A percentile compares a stretch with the other conserved stretches of the same genome.
Evolutionary conservation across 306 rosid genomes (phyloP).

Genomic region (Quercus dentata): DNA sequence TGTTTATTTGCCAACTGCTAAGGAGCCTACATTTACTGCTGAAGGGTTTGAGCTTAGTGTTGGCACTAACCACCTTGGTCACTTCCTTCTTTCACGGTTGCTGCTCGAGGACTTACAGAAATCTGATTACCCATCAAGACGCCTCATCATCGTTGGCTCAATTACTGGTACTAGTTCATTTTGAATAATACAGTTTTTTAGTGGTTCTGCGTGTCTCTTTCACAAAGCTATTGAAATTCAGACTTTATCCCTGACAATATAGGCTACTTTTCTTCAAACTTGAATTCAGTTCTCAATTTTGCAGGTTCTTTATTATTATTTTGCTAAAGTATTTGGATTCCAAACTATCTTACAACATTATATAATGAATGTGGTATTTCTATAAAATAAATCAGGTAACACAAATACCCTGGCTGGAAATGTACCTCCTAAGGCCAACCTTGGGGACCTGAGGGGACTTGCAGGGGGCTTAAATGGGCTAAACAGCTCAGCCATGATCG

Average conservation of each 20-base stretch:
- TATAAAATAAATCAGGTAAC: slow-evolving; percentile 58
- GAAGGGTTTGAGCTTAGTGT: slow-evolving; percentile 97
- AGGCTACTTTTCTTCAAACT: no score
- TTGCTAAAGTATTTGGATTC: background rate
- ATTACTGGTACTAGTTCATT: slow-evolving; percentile 61
- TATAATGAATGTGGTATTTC: slow-evolving; percentile 18
- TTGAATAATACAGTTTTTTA: background rate
- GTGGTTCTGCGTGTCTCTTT: background rate
- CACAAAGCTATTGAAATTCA: background rate
- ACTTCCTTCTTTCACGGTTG: slow-evolving; percentile 86
- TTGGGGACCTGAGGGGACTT: slow-evolving; percentile 95
- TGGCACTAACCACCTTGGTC: slow-evolving; percentile 95
- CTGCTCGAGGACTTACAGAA: slow-evolving; percentile 73
- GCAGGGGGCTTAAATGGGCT: slow-evolving; percentile 80
- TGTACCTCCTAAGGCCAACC: slow-evolving; percentile 99
- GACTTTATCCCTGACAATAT: no score
- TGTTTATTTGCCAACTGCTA: slow-evolving; percentile 89
- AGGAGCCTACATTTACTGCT: slow-evolving; percentile 87
- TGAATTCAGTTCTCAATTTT: no score
- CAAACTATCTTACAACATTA: background rate
- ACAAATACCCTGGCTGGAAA: slow-evolving; percentile 98
- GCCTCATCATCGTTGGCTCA: slow-evolving; percentile 92
- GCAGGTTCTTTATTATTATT: no score
- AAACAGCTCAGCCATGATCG: slow-evolving; percentile 88
- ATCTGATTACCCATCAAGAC: slow-evolving; percentile 85